These are phyloP conservation scores for Caryopteris hybrid DNA, from an alignment of 305 asterid species.

Conservation along the genomic window DNA sequence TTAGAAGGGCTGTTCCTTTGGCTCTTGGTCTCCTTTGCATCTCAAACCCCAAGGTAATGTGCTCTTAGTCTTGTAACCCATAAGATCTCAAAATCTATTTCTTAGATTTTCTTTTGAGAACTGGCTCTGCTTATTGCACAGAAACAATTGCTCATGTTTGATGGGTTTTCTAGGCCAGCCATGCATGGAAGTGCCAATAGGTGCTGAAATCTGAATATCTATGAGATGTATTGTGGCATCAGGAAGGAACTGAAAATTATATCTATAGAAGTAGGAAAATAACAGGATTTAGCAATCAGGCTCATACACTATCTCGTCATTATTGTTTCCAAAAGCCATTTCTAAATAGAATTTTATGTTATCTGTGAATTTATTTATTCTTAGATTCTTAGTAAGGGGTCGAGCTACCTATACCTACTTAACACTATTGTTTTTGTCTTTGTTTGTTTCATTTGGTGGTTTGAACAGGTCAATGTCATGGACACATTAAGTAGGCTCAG, in stretches of 20 bases:
- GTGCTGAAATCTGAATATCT: neutral
- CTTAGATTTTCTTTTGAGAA: neutral
- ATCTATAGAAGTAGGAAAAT: neutral
- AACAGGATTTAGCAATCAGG: neutral
- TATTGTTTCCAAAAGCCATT: neutral
- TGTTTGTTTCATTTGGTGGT: slow-evolving; percentile 18
- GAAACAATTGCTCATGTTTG: neutral
- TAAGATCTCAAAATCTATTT: neutral
- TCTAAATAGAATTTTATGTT: neutral
- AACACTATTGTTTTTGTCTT: neutral
- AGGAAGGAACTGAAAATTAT: neutral
- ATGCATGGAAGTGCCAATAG: neutral
- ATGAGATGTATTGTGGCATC: neutral
- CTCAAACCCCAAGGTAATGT: slow-evolving; percentile 83
- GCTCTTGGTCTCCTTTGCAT: slow-evolving; percentile 95
- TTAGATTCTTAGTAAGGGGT: neutral
- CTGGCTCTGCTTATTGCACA: neutral
- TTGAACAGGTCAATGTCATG: slow-evolving; percentile 89
- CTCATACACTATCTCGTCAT: neutral
- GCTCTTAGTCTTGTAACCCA: neutral
- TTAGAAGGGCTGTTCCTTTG: slow-evolving; percentile 85
- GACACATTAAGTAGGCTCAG: slow-evolving; percentile 98
- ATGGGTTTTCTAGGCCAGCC: neutral
- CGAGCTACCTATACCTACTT: neutral
- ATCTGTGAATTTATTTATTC: neutral